Evolutionary conservation across 139 green algal species (phyloP).

Genomic region (Limnomonas spitsbergensis): DNA sequence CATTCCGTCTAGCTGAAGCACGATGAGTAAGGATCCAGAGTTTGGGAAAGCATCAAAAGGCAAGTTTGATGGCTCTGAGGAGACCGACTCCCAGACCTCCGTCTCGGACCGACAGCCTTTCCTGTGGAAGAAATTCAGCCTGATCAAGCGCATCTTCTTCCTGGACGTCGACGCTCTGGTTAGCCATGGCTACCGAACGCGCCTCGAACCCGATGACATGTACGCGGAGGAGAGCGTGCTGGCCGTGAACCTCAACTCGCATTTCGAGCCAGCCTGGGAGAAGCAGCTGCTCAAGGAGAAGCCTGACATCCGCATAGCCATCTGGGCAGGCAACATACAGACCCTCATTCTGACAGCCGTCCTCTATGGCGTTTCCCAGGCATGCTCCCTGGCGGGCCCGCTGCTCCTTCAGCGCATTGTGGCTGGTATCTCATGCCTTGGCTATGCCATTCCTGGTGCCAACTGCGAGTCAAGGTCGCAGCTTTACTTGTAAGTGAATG

Average conservation of each 20-base stretch:
- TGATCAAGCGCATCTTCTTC: slow-evolving; percentile 20
- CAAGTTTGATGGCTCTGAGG: not conserved
- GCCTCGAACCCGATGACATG: slow-evolving; percentile 31
- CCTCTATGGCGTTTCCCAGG: slow-evolving; percentile 41
- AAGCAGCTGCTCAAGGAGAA: slow-evolving; percentile 19
- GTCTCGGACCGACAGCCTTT: not conserved
- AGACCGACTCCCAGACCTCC: not conserved
- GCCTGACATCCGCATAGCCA: slow-evolving; percentile 28
- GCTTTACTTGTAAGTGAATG: slow-evolving; percentile 59
- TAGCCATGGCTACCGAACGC: slow-evolving; percentile 16
- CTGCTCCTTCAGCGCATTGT: slow-evolving; percentile 55
- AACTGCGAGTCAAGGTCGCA: not conserved
- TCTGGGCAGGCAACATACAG: slow-evolving; percentile 31
- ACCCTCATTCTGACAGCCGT: slow-evolving; percentile 38
- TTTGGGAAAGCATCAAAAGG: too few relatives aligned
- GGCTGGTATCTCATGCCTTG: slow-evolving; percentile 17
- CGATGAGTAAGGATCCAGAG: too few relatives aligned
- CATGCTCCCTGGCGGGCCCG: slow-evolving; percentile 48
- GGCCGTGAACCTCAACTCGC: not conserved
- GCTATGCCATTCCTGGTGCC: not conserved
- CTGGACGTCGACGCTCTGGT: slow-evolving; percentile 30
- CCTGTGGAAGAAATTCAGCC: not conserved
- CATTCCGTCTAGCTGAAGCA: too few relatives aligned
- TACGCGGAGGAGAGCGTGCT: not conserved
- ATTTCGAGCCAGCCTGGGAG: slow-evolving; percentile 22